Conservation (phyloP, 768 basidiomycete species). For the Galerina sulciceps region DNA sequence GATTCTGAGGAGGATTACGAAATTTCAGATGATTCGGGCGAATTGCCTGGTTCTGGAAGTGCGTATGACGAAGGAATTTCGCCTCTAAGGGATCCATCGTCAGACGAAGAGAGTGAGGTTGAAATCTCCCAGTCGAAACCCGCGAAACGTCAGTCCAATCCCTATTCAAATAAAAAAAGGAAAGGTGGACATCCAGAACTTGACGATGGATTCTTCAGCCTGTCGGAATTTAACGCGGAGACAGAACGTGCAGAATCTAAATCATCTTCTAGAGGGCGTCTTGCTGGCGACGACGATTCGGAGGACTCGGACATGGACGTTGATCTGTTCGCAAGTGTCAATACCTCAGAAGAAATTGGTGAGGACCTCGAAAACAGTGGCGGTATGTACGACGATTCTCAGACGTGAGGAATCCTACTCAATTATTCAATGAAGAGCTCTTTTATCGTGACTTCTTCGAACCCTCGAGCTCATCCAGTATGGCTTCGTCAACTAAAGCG, state of each 20-base stretch:
- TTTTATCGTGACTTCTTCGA: constrained; percentile 86
- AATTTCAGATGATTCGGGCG: constrained; percentile 25
- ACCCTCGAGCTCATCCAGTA: constrained; percentile 36
- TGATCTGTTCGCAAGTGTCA: constrained; percentile 71
- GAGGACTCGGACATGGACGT: constrained; percentile 60
- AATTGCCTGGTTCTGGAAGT: constrained; percentile 16
- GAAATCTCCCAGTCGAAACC: constrained; percentile 32
- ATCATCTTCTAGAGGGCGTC: constrained; percentile 60
- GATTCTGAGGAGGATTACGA: constrained; percentile 29
- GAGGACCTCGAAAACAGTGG: constrained; percentile 45
- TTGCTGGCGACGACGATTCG: constrained; percentile 54
- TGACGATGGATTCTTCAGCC: constrained; percentile 90
- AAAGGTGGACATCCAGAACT: constrained; percentile 44
- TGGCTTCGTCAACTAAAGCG: constrained; percentile 20
- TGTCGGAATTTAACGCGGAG: constrained; percentile 86
- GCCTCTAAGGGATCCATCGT: constrained; percentile 21
- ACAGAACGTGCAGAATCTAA: constrained; percentile 78
- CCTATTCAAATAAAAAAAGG: constrained; percentile 30
- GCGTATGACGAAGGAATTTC: constrained; percentile 20
- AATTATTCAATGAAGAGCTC: constrained; percentile 43
- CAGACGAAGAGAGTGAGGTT: constrained; percentile 27
- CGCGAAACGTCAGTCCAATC: constrained; percentile 25
- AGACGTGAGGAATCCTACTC: background rate
- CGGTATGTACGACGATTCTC: constrained; percentile 37
- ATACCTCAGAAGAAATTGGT: constrained; percentile 44